Conservation (phyloP, 2,329 filamentous ascomycete genomes). For the Curvularia sp. region DNA sequence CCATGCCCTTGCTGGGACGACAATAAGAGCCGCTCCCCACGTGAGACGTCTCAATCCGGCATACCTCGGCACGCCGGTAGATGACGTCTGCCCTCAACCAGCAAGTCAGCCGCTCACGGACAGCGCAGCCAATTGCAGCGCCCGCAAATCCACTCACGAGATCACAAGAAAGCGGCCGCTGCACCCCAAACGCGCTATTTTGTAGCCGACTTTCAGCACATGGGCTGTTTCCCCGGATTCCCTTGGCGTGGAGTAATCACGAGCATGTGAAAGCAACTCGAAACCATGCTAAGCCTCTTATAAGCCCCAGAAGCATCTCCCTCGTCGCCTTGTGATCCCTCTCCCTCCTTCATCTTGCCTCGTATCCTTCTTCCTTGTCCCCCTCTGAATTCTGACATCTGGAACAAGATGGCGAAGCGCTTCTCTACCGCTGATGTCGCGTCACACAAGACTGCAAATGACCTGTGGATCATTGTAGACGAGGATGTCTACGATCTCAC, state of each 20-base stretch:
- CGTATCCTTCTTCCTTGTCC: neutral
- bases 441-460: conserved; percentile 86
- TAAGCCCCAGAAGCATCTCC: conserved; percentile 30
- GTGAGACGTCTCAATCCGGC: conserved; percentile 18
- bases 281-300: conserved; percentile 29
- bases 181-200: conserved; percentile 31
- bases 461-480: conserved; percentile 89
- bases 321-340: conserved; percentile 31
- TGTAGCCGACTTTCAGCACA: conserved; percentile 37
- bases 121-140: conserved; percentile 37
- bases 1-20: neutral
- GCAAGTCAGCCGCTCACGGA: conserved; percentile 31
- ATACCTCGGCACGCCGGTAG: conserved; percentile 39
- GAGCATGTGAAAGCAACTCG: conserved; percentile 49
- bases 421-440: conserved; percentile 87
- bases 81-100: conserved; percentile 43
- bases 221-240: conserved; percentile 30
- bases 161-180: conserved; percentile 33
- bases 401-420: conserved; percentile 76
- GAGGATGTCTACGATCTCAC: conserved; percentile 96
- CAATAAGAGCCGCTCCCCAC: conserved; percentile 11
- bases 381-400: conserved; percentile 12
- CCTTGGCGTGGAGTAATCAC: conserved; percentile 37
- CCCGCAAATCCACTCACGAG: conserved; percentile 39
- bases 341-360: conserved; percentile 8